Percentiles rank a stretch among this genome's conserved stretches.
These are phyloP conservation scores for Flueggea neowawraea DNA, from an alignment of 441 rosid species.

Conservation along the genomic window DNA sequence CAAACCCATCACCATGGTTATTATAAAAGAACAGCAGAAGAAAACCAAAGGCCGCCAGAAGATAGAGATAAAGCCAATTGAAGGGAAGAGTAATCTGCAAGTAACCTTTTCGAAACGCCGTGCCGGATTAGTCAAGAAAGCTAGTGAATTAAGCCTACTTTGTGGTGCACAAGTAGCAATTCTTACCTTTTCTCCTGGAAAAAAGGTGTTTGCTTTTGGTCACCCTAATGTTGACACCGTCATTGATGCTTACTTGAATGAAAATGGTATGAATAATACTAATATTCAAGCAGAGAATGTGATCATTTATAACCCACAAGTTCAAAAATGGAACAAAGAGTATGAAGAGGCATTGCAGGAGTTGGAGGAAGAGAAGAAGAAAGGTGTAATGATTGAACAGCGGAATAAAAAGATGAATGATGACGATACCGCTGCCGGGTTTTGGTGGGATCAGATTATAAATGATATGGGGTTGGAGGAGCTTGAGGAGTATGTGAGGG, in stretches of 20 bases:
- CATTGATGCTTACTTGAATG: constrained; percentile 20
- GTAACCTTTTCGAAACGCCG: constrained; percentile 47
- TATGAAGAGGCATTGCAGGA: constrained; percentile 19
- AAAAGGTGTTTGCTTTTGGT: constrained; percentile 35
- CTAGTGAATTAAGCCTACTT: constrained; percentile 38
- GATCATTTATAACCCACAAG: neutral
- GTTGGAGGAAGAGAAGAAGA: constrained; percentile 32
- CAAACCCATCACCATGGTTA: too few relatives aligned
- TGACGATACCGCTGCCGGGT: neutral
- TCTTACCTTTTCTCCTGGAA: constrained; percentile 36
- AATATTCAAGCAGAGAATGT: neutral
- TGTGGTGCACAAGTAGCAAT: constrained; percentile 36
- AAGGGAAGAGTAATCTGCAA: constrained; percentile 27
- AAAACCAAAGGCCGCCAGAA: constrained; percentile 30
- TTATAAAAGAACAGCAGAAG: neutral
- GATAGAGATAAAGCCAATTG: constrained; percentile 33
- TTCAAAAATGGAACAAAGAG: constrained; percentile 22
- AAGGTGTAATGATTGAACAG: constrained; percentile 10
- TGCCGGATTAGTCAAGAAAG: constrained; percentile 39
- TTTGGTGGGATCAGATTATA: constrained; percentile 42
- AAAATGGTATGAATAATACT: neutral
- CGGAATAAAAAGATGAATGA: constrained; percentile 14
- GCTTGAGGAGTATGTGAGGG: constrained; percentile 33
- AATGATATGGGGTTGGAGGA: constrained; percentile 32
- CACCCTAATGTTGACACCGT: constrained; percentile 27